phyloP scores from a whole-genome alignment of 352 stramenopile genomes.

The Globisporangium nodosum region DNA sequence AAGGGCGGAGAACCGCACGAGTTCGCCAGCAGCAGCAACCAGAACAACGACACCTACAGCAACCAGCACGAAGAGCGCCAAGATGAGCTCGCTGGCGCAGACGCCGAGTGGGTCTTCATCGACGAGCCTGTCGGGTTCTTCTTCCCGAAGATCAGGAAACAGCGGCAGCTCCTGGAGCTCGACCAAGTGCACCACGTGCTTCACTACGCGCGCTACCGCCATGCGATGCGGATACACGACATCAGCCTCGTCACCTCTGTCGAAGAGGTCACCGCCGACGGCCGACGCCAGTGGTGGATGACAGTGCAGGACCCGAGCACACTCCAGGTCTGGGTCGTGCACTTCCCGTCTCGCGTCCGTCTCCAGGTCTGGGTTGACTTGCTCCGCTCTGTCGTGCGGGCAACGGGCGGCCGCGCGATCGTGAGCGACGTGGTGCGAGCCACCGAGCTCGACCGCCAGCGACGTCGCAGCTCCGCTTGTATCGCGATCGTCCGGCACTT shows the following conservation, averaged over 20 bases:
- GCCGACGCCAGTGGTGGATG: conserved; percentile 52
- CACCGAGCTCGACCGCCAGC: conserved; percentile 4
- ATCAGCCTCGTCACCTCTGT: conserved; percentile 58
- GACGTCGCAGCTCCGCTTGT: conserved; percentile 1
- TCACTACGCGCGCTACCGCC: conserved; percentile 47
- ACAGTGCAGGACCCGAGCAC: conserved; percentile 45
- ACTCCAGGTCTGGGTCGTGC: conserved; percentile 58
- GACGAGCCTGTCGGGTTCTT: conserved; percentile 52
- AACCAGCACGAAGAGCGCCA: conserved; percentile 1
- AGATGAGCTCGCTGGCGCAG: conserved; percentile 2
- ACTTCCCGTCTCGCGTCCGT: conserved; percentile 38
- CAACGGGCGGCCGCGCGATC: conserved; percentile 24
- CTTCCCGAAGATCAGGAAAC: conserved; percentile 32
- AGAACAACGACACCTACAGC: conserved; percentile 12
- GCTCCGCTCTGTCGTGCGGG: conserved; percentile 28
- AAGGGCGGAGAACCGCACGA: not conserved
- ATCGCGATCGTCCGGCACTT: not conserved
- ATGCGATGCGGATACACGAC: conserved; percentile 46
- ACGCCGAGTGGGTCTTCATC: conserved; percentile 51
- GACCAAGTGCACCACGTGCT: conserved; percentile 56
- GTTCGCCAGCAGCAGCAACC: not conserved
- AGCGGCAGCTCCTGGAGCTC: conserved; percentile 39
- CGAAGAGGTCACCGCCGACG: conserved; percentile 29
- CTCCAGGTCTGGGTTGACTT: conserved; percentile 39
- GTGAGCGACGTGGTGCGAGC: conserved; percentile 40